Base-by-base conservation (phyloP, 1,284 basidiomycete species). In the Earliella scabrosa region DNA sequence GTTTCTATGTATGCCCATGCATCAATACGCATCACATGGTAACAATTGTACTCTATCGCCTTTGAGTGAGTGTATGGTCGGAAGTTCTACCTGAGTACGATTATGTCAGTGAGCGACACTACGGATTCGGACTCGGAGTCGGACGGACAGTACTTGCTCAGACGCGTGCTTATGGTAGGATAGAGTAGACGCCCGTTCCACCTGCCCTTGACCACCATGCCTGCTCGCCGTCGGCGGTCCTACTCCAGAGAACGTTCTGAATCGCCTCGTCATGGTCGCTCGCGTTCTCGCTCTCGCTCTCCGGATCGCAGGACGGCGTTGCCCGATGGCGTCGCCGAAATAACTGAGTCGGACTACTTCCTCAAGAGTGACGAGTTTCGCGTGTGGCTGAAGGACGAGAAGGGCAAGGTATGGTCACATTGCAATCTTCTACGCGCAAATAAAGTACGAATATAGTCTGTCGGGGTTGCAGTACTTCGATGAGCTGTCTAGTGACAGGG, bases 301-400 rank as follows among this genome's bases (percentile, higher is more conserved):
- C 79, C 79, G n/a, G 77, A 78, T 45, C 67, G 72, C 48, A 65
- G 66, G 14, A 54, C 64, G 2, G 60, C 73, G 9, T 74, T 90
- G 13, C 87, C 89, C 5, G 68, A 78, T 20, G 79, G 79, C 34
- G 81, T 83, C 2, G 68, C 76, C 23, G 74, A 78, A 5, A 86
- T 92, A 60, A 82, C 82, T 0, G 88, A 90, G 64, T 78, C 82
- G 0, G 90, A 92, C 66, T 93, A 92, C 63, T 92, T 90, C 72
- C 78, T 84, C 63, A 91, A 88, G 71, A 89, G 82, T 58, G 82
- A 85, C 57, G 90, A 92, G 65, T 92, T 92, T 67, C 79, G 85
- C 59, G 69, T 81, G 41, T 93, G 90, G 90, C 75, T 92, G 57
- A 90, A 85, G 68, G 85, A 89, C 38, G 88, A 90, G 73, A 91